Base-by-base conservation (phyloP, 2,329 filamentous ascomycete species). In the Elsinoe ampelina region DNA sequence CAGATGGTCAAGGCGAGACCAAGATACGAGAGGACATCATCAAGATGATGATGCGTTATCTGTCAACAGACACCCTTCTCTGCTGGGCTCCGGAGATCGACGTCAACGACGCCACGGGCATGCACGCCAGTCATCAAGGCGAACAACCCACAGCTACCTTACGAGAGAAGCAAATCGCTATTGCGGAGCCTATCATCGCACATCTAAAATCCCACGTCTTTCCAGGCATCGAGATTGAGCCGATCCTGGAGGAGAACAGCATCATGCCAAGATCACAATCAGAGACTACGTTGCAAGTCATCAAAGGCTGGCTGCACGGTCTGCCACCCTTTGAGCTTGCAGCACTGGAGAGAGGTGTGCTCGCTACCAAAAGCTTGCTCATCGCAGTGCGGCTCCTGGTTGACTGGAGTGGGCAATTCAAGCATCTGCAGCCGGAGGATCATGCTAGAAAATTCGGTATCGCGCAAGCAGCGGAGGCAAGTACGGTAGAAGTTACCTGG, bases 31-130 rank as follows among this genome's bases (percentile, higher is more conserved):
- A 79, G 0, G 75, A 79, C 39, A 83, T 96, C 47, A 74, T 86
- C 13, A 76, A 75, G 15, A 84, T 82, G 61, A 73, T 93, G 54
- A 80, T 97, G 78, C 81, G 86, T 47, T 97, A 97, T 71, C 80
- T 98, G 22, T 84, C 90, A 64, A 97, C 93, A 1, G 93, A 98
- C 72, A 91, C 89, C 0, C 74, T 97, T 35, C 81, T 98, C 1
- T 97, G 92, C 79, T 95, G 90, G 88, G 89, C 82, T 15, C 84
- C 84, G 0, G 77, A 77, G 65, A 73, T 73, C 57, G 73, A 72
- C 45, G 63, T 74, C 58, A 71, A 79, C 67, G 69, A 82, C 39
- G 70, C 75, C 30, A 48, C 17, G 17, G 55, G 48, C 30, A 73
- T 79, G 51, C 65, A 69, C 3, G 71, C 69, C 42, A 39, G 48